These are phyloP conservation scores for Pythium volutum DNA, from an alignment of 352 stramenopile genomes.

Conservation along the genomic window DNA sequence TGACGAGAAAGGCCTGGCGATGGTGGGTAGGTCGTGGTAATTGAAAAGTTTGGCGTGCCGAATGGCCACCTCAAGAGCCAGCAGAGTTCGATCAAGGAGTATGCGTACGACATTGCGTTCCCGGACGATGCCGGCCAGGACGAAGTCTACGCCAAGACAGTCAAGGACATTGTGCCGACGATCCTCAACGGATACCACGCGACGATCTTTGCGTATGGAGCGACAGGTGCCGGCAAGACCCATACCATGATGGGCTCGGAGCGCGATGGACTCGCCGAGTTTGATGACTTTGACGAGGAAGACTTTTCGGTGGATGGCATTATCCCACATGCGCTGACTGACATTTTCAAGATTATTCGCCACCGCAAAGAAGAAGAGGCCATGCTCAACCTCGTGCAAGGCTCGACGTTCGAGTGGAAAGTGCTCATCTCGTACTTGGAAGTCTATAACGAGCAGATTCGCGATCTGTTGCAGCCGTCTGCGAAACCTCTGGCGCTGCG, in stretches of 20 bases:
- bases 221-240: slow-evolving; percentile 63
- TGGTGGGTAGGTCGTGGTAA: slow-evolving; percentile 45
- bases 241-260: slow-evolving; percentile 74
- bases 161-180: slow-evolving; percentile 57
- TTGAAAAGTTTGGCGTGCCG: slow-evolving; percentile 49
- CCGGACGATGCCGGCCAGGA: slow-evolving; percentile 41
- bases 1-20: neutral
- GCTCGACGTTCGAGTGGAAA: slow-evolving; percentile 63
- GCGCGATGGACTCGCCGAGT: slow-evolving; percentile 45
- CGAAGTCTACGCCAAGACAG: slow-evolving; percentile 55
- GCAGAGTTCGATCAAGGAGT: slow-evolving; percentile 51
- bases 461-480: slow-evolving; percentile 81
- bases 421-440: slow-evolving; percentile 88
- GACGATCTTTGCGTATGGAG: slow-evolving; percentile 80
- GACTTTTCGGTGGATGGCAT: slow-evolving; percentile 66
- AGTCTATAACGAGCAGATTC: slow-evolving; percentile 92
- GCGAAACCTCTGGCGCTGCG: slow-evolving; percentile 32
- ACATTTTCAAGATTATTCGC: slow-evolving; percentile 68
- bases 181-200: slow-evolving; percentile 77
- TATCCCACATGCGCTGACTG: slow-evolving; percentile 65
- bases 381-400: slow-evolving; percentile 36
- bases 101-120: slow-evolving; percentile 62
- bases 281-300: slow-evolving; percentile 43
- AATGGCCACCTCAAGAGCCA: slow-evolving; percentile 53
- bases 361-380: slow-evolving; percentile 55